Conservation (phyloP, 2,329 filamentous ascomycete genomes). For the Dactylellina cionopaga region DNA sequence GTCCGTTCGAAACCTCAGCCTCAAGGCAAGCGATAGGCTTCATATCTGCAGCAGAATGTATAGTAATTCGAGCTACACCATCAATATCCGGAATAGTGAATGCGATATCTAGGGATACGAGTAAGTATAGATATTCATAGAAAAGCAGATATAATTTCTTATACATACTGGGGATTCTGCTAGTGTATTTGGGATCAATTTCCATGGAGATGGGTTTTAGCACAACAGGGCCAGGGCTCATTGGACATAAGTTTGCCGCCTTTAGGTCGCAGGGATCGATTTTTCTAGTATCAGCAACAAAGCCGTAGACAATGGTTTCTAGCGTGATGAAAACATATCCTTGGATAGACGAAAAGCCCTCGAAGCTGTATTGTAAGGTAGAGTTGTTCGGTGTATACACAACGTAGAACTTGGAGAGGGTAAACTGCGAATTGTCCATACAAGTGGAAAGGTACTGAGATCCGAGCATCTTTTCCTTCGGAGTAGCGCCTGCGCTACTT, state of each 20-base stretch:
- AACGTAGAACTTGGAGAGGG: constrained; percentile 87
- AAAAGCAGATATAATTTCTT: neutral
- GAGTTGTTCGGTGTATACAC: constrained; percentile 79
- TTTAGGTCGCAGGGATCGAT: constrained; percentile 77
- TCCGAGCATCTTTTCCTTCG: constrained; percentile 74
- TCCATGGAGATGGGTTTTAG: constrained; percentile 76
- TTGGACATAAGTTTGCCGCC: constrained; percentile 83
- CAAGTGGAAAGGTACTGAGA: constrained; percentile 87
- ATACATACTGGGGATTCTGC: constrained; percentile 72
- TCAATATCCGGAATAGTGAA: constrained; percentile 92
- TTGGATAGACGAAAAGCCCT: constrained; percentile 82
- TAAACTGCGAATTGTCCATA: constrained; percentile 83
- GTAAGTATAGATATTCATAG: neutral
- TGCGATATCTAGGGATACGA: constrained; percentile 70
- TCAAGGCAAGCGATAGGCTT: constrained; percentile 79
- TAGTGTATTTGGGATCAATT: constrained; percentile 66
- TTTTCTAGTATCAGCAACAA: constrained; percentile 72
- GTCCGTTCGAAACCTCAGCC: constrained; percentile 85
- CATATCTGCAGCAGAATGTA: constrained; percentile 74
- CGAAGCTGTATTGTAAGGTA: constrained; percentile 76
- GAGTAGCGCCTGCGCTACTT: constrained; percentile 58
- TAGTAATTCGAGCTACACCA: constrained; percentile 80
- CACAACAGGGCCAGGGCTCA: constrained; percentile 83
- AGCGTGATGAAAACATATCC: constrained; percentile 83
- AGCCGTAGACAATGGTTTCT: constrained; percentile 82